Evolutionary conservation across 129 eudicot species (phyloP).

Genomic region (Rutidosis leptorrhynchoides): DNA sequence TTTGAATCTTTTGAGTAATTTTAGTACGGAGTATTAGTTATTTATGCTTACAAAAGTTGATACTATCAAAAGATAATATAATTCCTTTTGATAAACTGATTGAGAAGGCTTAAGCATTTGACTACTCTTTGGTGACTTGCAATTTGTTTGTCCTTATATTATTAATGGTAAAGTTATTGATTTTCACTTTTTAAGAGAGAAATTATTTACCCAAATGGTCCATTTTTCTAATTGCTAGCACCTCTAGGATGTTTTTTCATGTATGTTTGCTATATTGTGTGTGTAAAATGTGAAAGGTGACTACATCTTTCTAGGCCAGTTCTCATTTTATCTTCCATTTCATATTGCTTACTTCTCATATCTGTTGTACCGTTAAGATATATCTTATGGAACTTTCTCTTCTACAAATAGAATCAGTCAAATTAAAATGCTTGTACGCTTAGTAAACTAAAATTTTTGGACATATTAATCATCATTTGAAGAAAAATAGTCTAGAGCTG

Average conservation of each 20-base stretch:
- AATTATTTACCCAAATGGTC: neutral
- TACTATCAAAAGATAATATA: neutral
- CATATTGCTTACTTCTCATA: neutral
- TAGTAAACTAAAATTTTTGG: too few relatives aligned
- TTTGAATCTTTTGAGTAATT: neutral
- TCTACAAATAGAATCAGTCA: neutral
- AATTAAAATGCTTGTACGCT: neutral
- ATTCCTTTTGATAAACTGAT: neutral
- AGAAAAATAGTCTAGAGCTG: neutral
- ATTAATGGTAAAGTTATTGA: neutral
- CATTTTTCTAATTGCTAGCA: neutral
- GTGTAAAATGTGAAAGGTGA: slow-evolving; percentile 1
- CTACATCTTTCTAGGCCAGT: neutral
- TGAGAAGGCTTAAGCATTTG: slow-evolving; percentile 1
- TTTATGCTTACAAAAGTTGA: neutral
- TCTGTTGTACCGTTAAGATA: neutral
- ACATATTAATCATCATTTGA: neutral
- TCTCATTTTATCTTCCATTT: neutral
- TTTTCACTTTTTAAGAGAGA: neutral
- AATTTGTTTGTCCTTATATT: neutral
- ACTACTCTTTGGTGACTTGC: neutral
- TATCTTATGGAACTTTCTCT: neutral
- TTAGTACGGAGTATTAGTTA: too few relatives aligned
- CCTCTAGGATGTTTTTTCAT: slow-evolving; percentile 1
- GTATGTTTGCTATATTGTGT: neutral